Percentiles rank a stretch among this genome's conserved stretches.
phyloP scores from a whole-genome alignment of 129 eudicot species.

The Flaveria robusta region DNA sequence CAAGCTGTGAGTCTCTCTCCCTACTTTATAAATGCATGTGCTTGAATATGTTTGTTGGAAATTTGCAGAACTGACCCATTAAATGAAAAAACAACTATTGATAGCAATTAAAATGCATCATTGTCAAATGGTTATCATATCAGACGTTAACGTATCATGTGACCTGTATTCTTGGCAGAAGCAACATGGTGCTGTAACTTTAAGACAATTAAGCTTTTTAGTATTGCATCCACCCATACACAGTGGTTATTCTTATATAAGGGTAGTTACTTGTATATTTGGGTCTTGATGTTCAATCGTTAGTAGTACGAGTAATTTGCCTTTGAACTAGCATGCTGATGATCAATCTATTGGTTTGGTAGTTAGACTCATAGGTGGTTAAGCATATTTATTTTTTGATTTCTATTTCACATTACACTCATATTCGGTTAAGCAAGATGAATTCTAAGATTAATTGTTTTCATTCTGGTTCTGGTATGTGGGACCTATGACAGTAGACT shows the following conservation, averaged over 20 bases:
- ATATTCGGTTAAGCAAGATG: background rate
- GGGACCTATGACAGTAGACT: background rate
- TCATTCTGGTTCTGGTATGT: background rate
- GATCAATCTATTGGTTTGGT: background rate
- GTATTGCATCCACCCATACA: background rate
- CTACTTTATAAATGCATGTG: background rate
- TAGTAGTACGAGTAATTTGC: background rate
- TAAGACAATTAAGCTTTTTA: background rate
- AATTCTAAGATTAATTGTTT: background rate
- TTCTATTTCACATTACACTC: background rate
- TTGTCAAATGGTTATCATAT: background rate
- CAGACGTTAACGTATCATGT: background rate
- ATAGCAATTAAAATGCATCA: background rate
- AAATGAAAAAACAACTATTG: background rate
- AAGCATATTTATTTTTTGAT: background rate
- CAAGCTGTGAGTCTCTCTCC: conserved; percentile 13
- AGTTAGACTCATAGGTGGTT: no score
- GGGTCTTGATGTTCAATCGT: background rate
- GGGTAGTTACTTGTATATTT: background rate
- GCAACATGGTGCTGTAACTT: background rate
- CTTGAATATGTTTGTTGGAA: background rate
- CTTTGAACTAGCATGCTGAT: background rate
- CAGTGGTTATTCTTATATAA: background rate
- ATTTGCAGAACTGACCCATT: background rate
- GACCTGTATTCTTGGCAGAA: background rate